phyloP scores from a whole-genome alignment of 371 early-diverging fungal genomes.

The Cokeromyces recurvatus region DNA sequence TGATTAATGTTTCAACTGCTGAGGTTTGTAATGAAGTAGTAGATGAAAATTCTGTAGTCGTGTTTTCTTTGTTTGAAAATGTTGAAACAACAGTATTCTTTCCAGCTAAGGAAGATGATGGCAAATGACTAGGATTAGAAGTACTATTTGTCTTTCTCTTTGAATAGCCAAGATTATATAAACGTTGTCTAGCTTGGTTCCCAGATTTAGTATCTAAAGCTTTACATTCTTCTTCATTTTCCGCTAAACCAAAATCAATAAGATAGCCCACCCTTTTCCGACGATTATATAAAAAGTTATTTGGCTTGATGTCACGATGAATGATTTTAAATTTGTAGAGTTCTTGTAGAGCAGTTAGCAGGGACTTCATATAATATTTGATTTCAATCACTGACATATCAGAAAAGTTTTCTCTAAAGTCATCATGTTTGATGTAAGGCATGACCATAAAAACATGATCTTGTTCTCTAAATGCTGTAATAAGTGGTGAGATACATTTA shows the following conservation, averaged over 20 bases:
- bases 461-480: slow-evolving; percentile 75
- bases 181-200: too few relatives aligned
- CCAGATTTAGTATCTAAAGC: too few relatives aligned
- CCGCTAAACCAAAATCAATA: slow-evolving; percentile 98
- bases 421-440: slow-evolving; percentile 86
- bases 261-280: slow-evolving; percentile 75
- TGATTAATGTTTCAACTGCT: too few relatives aligned
- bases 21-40: too few relatives aligned
- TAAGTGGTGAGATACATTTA: slow-evolving; percentile 67
- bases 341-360: slow-evolving; percentile 71
- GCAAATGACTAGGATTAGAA: too few relatives aligned
- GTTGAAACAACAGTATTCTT: too few relatives aligned
- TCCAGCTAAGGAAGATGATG: too few relatives aligned
- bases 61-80: too few relatives aligned
- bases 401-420: slow-evolving; percentile 54
- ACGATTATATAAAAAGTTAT: slow-evolving; percentile 90
- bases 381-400: slow-evolving; percentile 53
- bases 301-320: slow-evolving; percentile 97
- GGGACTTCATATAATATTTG: slow-evolving; percentile 72
- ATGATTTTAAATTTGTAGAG: slow-evolving; percentile 73
- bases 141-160: too few relatives aligned
- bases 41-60: too few relatives aligned
- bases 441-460: slow-evolving; percentile 87
- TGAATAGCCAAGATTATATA: too few relatives aligned
- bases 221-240: slow-evolving; percentile 44